These are phyloP conservation scores for Pythium dissimile DNA, from an alignment of 352 stramenopile species.

Conservation along the genomic window DNA sequence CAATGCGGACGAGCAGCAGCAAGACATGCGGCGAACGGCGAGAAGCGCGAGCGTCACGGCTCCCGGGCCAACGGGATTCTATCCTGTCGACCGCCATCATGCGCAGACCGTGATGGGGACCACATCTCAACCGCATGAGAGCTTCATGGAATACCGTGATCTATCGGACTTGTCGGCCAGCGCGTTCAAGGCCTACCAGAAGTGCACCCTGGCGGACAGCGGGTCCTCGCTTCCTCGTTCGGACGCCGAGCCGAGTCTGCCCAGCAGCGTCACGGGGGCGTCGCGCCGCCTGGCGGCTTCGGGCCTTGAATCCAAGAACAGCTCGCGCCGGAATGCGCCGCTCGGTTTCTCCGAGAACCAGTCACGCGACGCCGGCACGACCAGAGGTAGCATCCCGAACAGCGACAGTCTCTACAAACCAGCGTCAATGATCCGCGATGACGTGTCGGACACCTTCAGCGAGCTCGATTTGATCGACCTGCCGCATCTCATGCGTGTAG, in stretches of 20 bases:
- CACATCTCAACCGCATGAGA: constrained; percentile 9
- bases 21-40: background rate
- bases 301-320: constrained; percentile 9
- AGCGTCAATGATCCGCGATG: constrained; percentile 46
- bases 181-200: constrained; percentile 61
- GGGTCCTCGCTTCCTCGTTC: constrained; percentile 16
- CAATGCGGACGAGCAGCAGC: constrained; percentile 16
- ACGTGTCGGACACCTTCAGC: constrained; percentile 68
- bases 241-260: constrained; percentile 17
- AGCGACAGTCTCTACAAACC: constrained; percentile 16
- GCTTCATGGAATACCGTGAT: constrained; percentile 38
- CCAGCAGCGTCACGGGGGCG: constrained; percentile 10
- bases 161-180: constrained; percentile 62
- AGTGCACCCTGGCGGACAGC: constrained; percentile 24
- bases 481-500: constrained; percentile 68
- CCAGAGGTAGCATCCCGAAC: constrained; percentile 26
- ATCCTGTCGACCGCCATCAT: constrained; percentile 8
- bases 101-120: constrained; percentile 16
- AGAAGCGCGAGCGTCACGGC: constrained; percentile 14
- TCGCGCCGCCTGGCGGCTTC: constrained; percentile 20
- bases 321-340: constrained; percentile 14
- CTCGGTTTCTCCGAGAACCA: background rate
- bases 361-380: constrained; percentile 6
- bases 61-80: background rate
- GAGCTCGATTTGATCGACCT: constrained; percentile 70